Conservation (phyloP, 1,284 basidiomycete species). For the Singerocomus inundabilis region DNA sequence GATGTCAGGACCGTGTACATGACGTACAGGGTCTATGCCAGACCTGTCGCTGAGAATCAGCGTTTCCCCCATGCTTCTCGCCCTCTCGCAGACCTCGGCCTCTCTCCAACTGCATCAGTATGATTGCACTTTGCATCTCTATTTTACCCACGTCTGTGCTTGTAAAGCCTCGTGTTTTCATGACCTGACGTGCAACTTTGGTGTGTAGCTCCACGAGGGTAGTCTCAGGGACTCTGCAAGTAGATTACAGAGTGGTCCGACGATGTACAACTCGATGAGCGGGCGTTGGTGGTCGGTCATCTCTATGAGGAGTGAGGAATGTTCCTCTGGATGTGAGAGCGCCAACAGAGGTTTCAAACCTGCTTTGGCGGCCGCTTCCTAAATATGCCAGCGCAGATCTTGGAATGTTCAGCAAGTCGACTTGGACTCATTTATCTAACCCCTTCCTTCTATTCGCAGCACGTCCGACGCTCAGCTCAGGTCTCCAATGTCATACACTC, state of each 20-base stretch:
- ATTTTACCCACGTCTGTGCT: conserved; percentile 47
- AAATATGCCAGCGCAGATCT: conserved; percentile 12
- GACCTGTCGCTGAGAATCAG: conserved; percentile 62
- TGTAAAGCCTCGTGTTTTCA: conserved; percentile 50
- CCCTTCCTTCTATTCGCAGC: neutral
- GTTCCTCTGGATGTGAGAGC: conserved; percentile 20
- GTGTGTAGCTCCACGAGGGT: conserved; percentile 38
- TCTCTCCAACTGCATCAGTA: conserved; percentile 54
- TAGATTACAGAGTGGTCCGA: conserved; percentile 59
- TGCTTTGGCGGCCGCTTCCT: conserved; percentile 10
- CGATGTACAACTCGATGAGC: conserved; percentile 39
- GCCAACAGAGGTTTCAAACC: conserved; percentile 6
- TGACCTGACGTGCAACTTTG: conserved; percentile 60
- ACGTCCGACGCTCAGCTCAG: neutral
- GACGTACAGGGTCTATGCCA: conserved; percentile 57
- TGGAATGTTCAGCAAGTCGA: neutral
- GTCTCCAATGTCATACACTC: conserved; percentile 30
- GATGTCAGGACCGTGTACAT: conserved; percentile 56
- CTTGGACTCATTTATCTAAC: conserved; percentile 1
- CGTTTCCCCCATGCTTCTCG: conserved; percentile 16
- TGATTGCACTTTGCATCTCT: conserved; percentile 61
- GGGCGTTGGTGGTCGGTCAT: conserved; percentile 16
- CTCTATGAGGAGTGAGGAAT: conserved; percentile 1
- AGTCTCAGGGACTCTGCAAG: conserved; percentile 43
- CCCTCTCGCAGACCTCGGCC: conserved; percentile 23